Evolutionary conservation across 345 rosid species (phyloP).

Genomic region (Sonneratia caseolaris): DNA sequence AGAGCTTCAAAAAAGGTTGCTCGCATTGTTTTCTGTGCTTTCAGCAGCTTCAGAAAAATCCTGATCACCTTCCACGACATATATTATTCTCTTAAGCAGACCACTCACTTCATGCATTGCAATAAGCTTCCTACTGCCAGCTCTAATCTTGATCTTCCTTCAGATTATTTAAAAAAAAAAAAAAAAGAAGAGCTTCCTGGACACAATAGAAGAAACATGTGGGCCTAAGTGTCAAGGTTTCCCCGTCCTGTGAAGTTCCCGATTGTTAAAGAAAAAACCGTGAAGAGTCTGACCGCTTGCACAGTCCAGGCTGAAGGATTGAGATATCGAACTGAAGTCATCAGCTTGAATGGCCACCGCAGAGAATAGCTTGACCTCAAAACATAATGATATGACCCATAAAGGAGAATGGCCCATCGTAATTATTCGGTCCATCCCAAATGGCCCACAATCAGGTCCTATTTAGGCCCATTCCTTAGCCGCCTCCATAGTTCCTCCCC

Average conservation of each 20-base stretch:
- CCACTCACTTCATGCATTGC: conserved; percentile 32
- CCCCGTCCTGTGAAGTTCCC: too few relatives aligned
- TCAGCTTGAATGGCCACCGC: not conserved
- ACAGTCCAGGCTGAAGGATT: not conserved
- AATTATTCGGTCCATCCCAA: not conserved
- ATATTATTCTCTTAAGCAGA: conserved; percentile 74
- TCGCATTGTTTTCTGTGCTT: conserved; percentile 83
- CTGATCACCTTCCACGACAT: conserved; percentile 88
- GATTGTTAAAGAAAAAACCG: too few relatives aligned
- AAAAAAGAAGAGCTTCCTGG: too few relatives aligned
- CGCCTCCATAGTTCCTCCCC: not conserved
- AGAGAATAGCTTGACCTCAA: not conserved
- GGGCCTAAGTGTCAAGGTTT: not conserved
- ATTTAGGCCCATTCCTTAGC: not conserved
- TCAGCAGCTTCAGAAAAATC: conserved; percentile 72
- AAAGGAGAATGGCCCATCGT: not conserved
- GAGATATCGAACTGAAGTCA: conserved; percentile 10
- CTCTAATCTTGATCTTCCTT: not conserved
- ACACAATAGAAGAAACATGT: not conserved
- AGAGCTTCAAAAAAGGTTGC: conserved; percentile 6
- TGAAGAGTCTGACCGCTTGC: not conserved
- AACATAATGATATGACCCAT: not conserved
- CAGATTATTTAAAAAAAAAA: too few relatives aligned
- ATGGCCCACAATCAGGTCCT: not conserved
- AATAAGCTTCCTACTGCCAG: too few relatives aligned